A percentile compares a stretch with the other conserved stretches of the same genome.
phyloP scores from a whole-genome alignment of 2,329 filamentous ascomycete species.

The Coniochaeta sp. region DNA sequence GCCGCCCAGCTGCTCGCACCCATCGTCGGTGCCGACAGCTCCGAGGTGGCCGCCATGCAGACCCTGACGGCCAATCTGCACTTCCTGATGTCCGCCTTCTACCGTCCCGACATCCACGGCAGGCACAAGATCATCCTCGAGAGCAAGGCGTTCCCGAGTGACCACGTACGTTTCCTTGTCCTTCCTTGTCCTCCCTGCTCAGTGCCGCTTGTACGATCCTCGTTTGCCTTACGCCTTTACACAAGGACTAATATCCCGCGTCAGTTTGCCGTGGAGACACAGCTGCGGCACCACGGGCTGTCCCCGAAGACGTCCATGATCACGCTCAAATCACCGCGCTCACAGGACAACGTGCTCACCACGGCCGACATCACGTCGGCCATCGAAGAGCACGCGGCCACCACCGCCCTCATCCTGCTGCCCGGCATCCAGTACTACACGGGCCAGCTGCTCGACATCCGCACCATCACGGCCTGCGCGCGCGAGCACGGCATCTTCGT shows the following conservation, averaged over 20 bases:
- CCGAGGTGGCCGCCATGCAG: constrained; percentile 73
- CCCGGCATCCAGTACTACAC: constrained; percentile 78
- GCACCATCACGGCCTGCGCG: constrained; percentile 63
- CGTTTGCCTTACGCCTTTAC: background rate
- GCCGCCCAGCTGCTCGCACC: constrained; percentile 60
- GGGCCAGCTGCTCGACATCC: constrained; percentile 69
- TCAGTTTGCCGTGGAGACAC: constrained; percentile 72
- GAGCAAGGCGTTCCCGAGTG: constrained; percentile 73
- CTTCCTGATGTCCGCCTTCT: constrained; percentile 72
- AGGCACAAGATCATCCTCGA: constrained; percentile 71
- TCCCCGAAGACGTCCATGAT: constrained; percentile 60
- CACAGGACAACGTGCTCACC: constrained; percentile 45
- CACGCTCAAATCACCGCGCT: constrained; percentile 50
- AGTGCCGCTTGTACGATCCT: background rate
- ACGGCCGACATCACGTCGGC: constrained; percentile 60
- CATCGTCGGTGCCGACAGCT: constrained; percentile 60
- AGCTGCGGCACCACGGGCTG: constrained; percentile 62
- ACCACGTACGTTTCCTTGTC: constrained; percentile 65
- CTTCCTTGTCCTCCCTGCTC: background rate
- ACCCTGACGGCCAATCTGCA: constrained; percentile 74
- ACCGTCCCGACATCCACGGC: constrained; percentile 52
- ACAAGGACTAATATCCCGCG: background rate
- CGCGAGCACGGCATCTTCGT: constrained; percentile 59
- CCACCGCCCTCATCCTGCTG: constrained; percentile 64
- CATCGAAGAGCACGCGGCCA: constrained; percentile 59